These are phyloP conservation scores for Actinomortierella wolfii DNA, from an alignment of 371 early-diverging fungal species.

Conservation along the genomic window DNA sequence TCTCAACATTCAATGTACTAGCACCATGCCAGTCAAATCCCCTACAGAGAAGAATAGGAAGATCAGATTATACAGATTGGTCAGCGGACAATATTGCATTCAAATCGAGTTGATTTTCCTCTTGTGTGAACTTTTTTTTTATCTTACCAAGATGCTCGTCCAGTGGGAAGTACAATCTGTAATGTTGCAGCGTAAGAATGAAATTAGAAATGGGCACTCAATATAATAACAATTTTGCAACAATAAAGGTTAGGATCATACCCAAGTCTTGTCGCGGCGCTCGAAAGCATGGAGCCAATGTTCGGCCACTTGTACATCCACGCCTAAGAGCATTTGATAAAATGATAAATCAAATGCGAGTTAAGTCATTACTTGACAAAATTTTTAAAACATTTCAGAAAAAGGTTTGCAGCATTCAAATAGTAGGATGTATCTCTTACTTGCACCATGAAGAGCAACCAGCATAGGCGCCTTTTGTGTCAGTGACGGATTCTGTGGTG, in stretches of 20 bases:
- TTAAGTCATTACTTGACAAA: not conserved
- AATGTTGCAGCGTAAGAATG: too few species aligned
- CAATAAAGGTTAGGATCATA: too few species aligned
- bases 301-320: conserved; percentile 13
- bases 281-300: conserved; percentile 31
- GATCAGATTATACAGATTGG: too few species aligned
- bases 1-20: conserved; percentile 49
- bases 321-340: conserved; percentile 10
- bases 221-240: too few species aligned
- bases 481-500: conserved; percentile 50
- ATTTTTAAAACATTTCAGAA: too few species aligned
- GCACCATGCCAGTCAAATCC: conserved; percentile 65
- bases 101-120: not conserved
- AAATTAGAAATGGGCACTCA: too few species aligned
- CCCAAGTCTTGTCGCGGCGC: conserved; percentile 35
- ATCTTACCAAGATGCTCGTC: conserved; percentile 69
- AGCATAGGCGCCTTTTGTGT: conserved; percentile 55
- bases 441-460: conserved; percentile 74
- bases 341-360: not conserved
- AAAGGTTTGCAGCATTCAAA: too few species aligned
- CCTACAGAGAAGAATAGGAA: too few species aligned
- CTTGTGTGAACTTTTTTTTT: not conserved
- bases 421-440: conserved; percentile 46
- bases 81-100: not conserved
- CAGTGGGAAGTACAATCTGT: conserved; percentile 64